These are phyloP conservation scores for Galium porrigens DNA, from an alignment of 305 asterid genomes.

Conservation along the genomic window DNA sequence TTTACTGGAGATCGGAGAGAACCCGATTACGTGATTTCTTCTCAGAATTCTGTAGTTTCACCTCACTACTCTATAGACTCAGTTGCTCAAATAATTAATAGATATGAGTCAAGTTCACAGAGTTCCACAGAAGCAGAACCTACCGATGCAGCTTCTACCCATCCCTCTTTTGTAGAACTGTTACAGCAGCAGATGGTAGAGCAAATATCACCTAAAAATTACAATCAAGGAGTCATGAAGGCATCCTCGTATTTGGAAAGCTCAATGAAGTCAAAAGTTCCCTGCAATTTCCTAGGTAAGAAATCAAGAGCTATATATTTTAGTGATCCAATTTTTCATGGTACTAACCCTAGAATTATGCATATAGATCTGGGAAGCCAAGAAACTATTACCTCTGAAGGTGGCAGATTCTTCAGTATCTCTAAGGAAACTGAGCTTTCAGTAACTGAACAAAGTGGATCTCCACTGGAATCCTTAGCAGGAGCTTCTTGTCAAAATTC, in stretches of 20 bases:
- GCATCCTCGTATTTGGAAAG: conserved; percentile 17
- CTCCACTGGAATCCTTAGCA: conserved; percentile 54
- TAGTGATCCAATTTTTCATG: conserved; percentile 11
- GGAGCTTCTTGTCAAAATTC: conserved; percentile 31
- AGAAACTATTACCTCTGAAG: conserved; percentile 19
- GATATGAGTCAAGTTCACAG: conserved; percentile 31
- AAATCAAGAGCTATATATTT: conserved; percentile 19
- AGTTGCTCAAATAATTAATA: conserved; percentile 34
- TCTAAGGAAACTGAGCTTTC: conserved; percentile 27
- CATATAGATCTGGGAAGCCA: conserved; percentile 22
- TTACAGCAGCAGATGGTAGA: conserved; percentile 36
- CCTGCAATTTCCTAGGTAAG: conserved; percentile 27
- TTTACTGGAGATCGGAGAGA: conserved; percentile 37
- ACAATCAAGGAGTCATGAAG: conserved; percentile 25
- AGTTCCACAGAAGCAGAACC: conserved; percentile 40
- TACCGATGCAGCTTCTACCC: conserved; percentile 18
- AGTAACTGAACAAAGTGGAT: conserved; percentile 41
- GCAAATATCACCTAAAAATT: conserved; percentile 30
- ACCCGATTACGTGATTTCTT: conserved; percentile 46
- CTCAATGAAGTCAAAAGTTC: conserved; percentile 23
- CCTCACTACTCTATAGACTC: conserved; percentile 50
- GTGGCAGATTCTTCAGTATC: conserved; percentile 19
- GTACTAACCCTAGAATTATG: conserved; percentile 19
- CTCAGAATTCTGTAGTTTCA: conserved; percentile 49
- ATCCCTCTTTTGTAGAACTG: conserved; percentile 40